phyloP scores from a whole-genome alignment of 768 basidiomycete species.

The Termitomyces heimii region DNA sequence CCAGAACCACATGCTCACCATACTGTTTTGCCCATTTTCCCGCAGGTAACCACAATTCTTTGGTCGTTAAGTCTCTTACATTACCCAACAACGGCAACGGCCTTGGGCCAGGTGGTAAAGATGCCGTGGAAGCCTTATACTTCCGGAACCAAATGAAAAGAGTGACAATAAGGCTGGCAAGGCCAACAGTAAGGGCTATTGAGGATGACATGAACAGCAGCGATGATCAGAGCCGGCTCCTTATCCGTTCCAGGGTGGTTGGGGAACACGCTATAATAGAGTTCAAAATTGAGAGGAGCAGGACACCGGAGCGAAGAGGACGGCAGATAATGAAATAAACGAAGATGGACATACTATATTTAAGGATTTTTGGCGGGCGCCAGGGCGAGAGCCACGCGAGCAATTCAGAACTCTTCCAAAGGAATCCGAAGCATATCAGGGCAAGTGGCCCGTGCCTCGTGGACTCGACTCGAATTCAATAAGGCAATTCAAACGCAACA shows the following conservation, averaged over 20 bases:
- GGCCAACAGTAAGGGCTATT: constrained; percentile 24
- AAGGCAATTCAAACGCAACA: constrained; percentile 8
- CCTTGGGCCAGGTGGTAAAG: constrained; percentile 63
- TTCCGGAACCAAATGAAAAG: constrained; percentile 37
- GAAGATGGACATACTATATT: constrained; percentile 11
- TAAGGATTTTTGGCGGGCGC: constrained; percentile 12
- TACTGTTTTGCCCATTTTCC: constrained; percentile 57
- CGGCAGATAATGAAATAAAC: constrained; percentile 4
- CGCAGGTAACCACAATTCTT: constrained; percentile 62
- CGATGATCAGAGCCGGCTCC: neutral
- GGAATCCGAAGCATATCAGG: constrained; percentile 12
- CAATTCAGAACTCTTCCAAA: constrained; percentile 5
- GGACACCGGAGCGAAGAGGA: neutral
- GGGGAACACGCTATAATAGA: neutral
- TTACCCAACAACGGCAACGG: constrained; percentile 65
- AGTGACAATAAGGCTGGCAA: constrained; percentile 31
- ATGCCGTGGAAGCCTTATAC: constrained; percentile 31
- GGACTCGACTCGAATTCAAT: constrained; percentile 1
- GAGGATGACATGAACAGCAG: constrained; percentile 14
- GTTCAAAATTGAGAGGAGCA: neutral
- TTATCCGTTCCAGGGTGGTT: neutral
- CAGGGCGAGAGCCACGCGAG: constrained; percentile 14
- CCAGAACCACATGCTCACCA: constrained; percentile 33
- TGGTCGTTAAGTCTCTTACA: constrained; percentile 48
- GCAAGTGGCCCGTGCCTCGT: constrained; percentile 9